phyloP scores from a whole-genome alignment of 192 early-diverging fungal species.

The Pilaira anomala region DNA sequence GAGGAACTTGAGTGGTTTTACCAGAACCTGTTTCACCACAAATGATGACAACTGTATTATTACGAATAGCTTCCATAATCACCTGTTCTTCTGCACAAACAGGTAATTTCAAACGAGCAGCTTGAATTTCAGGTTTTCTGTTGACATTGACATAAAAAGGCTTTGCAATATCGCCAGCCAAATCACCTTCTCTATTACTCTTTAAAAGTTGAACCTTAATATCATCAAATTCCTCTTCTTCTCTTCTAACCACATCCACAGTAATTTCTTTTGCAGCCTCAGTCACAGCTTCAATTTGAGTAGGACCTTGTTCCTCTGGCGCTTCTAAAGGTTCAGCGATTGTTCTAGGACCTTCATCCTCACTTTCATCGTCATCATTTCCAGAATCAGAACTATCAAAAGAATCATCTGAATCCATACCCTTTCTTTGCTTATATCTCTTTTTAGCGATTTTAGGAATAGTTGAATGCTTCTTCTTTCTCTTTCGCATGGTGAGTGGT shows the following conservation, averaged over 20 bases:
- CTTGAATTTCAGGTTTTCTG: constrained; percentile 70
- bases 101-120: constrained; percentile 77
- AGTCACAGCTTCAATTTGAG: constrained; percentile 28
- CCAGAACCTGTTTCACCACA: constrained; percentile 98
- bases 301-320: constrained; percentile 26
- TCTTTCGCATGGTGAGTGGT: constrained; percentile 43
- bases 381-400: constrained; percentile 76
- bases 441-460: constrained; percentile 34
- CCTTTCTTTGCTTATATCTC: constrained; percentile 28
- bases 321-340: constrained; percentile 43
- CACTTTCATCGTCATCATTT: constrained; percentile 40
- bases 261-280: constrained; percentile 35
- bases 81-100: constrained; percentile 93
- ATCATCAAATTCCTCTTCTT: constrained; percentile 34
- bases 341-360: constrained; percentile 26
- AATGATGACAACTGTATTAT: constrained; percentile 86
- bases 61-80: constrained; percentile 94
- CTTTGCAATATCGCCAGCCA: constrained; percentile 27
- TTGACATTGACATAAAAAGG: constrained; percentile 75
- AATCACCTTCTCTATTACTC: constrained; percentile 33
- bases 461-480: constrained; percentile 51
- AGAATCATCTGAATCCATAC: constrained; percentile 48
- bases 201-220: constrained; percentile 33
- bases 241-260: constrained; percentile 2
- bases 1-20: constrained; percentile 96